These are phyloP conservation scores for Miscanthus lutarioriparius DNA, from an alignment of 176 grass and related monocot genomes.

Conservation along the genomic window DNA sequence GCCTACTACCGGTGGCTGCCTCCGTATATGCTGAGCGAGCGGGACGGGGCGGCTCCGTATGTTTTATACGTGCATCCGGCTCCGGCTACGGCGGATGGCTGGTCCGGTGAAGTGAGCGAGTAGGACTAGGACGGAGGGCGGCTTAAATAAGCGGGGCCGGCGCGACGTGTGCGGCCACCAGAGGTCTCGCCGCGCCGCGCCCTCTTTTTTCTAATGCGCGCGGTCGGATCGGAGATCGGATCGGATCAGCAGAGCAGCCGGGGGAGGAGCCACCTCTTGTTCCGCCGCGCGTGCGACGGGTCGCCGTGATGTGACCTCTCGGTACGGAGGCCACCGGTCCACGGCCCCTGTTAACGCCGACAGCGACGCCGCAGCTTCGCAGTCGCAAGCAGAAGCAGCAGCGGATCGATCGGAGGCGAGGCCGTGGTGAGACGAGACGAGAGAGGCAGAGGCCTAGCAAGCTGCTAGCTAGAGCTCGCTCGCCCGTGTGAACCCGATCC, in stretches of 20 bases:
- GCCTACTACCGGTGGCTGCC: background rate
- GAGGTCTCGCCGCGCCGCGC: background rate
- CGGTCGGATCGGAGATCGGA: background rate
- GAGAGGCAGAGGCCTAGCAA: too few species aligned
- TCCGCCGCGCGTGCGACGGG: background rate
- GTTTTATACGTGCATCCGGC: background rate
- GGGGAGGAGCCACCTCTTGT: too few species aligned
- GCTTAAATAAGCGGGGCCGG: background rate
- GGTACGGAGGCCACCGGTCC: slow-evolving; percentile 10
- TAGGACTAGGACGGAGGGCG: background rate
- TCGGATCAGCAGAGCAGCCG: background rate
- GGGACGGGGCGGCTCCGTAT: background rate
- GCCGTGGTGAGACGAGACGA: too few species aligned
- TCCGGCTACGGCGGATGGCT: too few species aligned
- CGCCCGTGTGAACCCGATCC: slow-evolving; percentile 13
- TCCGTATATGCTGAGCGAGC: background rate
- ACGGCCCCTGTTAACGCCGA: background rate
- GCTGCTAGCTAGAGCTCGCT: too few species aligned
- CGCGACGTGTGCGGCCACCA: background rate
- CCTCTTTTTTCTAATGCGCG: background rate
- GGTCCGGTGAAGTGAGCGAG: slow-evolving; percentile 4
- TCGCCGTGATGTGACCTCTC: background rate
- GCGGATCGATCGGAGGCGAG: too few species aligned
- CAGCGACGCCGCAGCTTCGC: slow-evolving; percentile 14
- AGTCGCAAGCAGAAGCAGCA: too few species aligned